A percentile compares a stretch with the other conserved stretches of the same genome.
Conservation (phyloP, 805 yeast genomes). For the Suhomyces sp. region DNA sequence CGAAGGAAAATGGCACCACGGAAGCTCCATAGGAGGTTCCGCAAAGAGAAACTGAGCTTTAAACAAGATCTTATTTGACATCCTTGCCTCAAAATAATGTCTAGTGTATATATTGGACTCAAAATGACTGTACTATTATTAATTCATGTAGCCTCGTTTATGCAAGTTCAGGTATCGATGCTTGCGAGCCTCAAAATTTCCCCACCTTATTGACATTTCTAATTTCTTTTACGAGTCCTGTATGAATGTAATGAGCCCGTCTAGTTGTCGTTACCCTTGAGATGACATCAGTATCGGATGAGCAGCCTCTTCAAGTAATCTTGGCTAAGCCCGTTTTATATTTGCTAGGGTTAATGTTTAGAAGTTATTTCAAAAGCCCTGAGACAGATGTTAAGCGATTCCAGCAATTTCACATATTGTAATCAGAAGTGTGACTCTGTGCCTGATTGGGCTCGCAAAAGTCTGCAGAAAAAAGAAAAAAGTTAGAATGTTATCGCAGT, state of each 20-base stretch:
- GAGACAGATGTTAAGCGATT: neutral
- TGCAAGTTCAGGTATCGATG: neutral
- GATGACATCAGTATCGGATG: neutral
- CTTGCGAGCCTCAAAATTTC: neutral
- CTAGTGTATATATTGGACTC: neutral
- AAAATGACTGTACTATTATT: neutral
- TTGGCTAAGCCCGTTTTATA: neutral
- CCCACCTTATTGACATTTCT: neutral
- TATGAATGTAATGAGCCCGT: neutral
- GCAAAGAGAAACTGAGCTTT: neutral
- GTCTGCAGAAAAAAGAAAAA: neutral
- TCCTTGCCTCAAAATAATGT: neutral
- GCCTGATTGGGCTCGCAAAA: neutral
- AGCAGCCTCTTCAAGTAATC: neutral
- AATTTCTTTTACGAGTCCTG: neutral
- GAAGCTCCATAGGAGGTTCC: neutral
- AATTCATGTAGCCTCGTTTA: neutral
- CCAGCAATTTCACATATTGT: neutral
- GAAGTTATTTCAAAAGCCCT: neutral
- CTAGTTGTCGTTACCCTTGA: neutral
- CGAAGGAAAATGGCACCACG: slow-evolving; percentile 1
- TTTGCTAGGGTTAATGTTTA: neutral
- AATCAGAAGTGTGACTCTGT: neutral
- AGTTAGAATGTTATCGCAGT: neutral
- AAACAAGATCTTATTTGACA: neutral